Conservation (phyloP, 2,329 filamentous ascomycete genomes). For the Claviceps citrina region DNA sequence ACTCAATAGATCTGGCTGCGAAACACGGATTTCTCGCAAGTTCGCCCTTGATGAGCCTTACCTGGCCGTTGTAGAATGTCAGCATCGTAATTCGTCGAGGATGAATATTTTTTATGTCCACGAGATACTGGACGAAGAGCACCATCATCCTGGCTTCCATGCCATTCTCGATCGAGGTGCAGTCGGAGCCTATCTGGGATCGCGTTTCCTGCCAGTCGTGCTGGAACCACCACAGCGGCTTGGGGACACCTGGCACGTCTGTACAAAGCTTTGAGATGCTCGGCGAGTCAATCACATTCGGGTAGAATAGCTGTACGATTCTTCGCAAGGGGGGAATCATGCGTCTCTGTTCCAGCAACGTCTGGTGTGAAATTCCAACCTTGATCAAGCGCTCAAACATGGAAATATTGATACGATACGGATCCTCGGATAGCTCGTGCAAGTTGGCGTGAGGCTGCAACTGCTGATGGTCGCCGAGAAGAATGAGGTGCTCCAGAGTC, state of each 20-base stretch:
- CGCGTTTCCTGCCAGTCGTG: constrained; percentile 29
- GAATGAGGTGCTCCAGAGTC: constrained; percentile 36
- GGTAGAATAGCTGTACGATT: constrained; percentile 34
- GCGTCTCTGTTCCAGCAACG: constrained; percentile 51
- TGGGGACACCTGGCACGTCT: constrained; percentile 28
- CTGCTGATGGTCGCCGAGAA: constrained; percentile 69
- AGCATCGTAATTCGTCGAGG: constrained; percentile 56
- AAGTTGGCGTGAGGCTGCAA: constrained; percentile 55
- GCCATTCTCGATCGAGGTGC: constrained; percentile 49
- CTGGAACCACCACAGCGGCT: constrained; percentile 27
- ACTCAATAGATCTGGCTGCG: constrained; percentile 14
- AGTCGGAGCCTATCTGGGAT: constrained; percentile 43
- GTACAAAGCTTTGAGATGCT: constrained; percentile 17
- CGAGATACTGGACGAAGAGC: constrained; percentile 55
- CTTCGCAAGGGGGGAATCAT: constrained; percentile 32
- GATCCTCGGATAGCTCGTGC: constrained; percentile 38
- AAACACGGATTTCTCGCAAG: constrained; percentile 21
- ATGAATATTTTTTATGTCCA: constrained; percentile 37
- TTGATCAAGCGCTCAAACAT: constrained; percentile 67
- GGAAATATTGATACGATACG: constrained; percentile 55
- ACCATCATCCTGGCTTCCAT: constrained; percentile 64
- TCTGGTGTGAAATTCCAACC: constrained; percentile 46
- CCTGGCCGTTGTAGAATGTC: constrained; percentile 79
- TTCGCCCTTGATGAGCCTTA: constrained; percentile 42
- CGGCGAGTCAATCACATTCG: constrained; percentile 26